Percentiles rank a stretch among this genome's conserved stretches.
phyloP scores from a whole-genome alignment of 208 protist genomes.

The Trypanosoma melophagium region DNA sequence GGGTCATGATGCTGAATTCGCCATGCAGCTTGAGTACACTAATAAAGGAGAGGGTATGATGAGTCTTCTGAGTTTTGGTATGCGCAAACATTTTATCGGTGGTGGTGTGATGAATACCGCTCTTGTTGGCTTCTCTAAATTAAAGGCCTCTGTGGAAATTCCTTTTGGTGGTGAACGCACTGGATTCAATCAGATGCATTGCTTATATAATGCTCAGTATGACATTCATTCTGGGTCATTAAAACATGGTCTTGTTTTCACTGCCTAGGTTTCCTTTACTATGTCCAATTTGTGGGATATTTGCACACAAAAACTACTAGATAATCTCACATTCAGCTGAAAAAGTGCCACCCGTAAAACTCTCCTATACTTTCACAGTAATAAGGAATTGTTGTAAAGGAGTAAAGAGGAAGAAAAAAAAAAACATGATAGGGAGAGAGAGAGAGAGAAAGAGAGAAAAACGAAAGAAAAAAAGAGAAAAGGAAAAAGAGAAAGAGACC shows the following conservation, averaged over 20 bases:
- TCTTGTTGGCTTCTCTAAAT: constrained; percentile 53
- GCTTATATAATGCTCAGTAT: constrained; percentile 74
- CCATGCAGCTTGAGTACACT: constrained; percentile 78
- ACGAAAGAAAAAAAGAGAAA: not conserved
- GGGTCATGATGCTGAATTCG: constrained; percentile 61
- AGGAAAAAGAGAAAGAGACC: not conserved
- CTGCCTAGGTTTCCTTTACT: constrained; percentile 37
- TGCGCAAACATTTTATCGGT: constrained; percentile 65
- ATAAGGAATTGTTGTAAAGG: not conserved
- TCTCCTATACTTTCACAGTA: too few species aligned
- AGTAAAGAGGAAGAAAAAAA: constrained; percentile 3
- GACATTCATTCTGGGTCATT: constrained; percentile 70
- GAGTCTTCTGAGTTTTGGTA: constrained; percentile 70
- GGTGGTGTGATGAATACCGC: constrained; percentile 58
- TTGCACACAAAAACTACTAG: too few species aligned
- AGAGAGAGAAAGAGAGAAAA: not conserved
- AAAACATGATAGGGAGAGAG: not conserved
- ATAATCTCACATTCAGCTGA: too few species aligned
- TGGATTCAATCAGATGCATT: constrained; percentile 69
- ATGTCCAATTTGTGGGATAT: too few species aligned
- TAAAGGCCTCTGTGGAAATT: constrained; percentile 70
- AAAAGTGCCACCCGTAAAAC: too few species aligned
- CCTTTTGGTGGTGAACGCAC: constrained; percentile 79
- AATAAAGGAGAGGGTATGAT: constrained; percentile 58
- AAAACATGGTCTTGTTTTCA: constrained; percentile 82